Evolutionary conservation across 139 green algal genomes (phyloP), one percentile per base, ranked within the genome.

Genomic region (Pseudopediastrum boryanum): DNA sequence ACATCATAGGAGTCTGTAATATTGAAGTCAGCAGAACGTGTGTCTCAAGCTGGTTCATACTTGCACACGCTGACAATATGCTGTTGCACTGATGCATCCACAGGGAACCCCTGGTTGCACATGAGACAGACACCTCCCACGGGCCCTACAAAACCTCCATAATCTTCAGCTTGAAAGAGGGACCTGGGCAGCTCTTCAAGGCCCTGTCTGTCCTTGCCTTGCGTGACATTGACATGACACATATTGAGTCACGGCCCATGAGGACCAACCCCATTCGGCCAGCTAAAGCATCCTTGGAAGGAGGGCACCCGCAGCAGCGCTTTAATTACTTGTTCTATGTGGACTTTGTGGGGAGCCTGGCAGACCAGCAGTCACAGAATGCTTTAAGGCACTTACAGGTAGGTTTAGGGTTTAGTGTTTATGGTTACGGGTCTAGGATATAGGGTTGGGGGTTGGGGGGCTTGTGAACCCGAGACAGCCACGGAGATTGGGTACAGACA

Each of bases 251-350:
- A 7, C 82, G 96, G 21, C 95, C 96, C 25, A 88, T 98, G 87
- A 82, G 91, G 3, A 89, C n/a, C 33, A 81, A 93, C 71, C 92
- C 94, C 25, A 79, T 97, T 25, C 65, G 91, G 31, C 29, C 67
- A 7, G 56, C 70, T 13, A 79, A 82, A 36, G 42, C 58, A 35
- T 27, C 52, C 21, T 8, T 44, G 2, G 67, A 54, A 43, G 48
- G 35, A 4, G 54, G 13, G 76, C 77, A 6, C 38, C 50, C 6
- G n/a, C n/a, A n/a, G n/a, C 80, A 87, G 74, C 86, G 85, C 71
- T 99, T 98, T 85, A 95, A 97, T 74, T 99, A 98, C 90, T 85
- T 99, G 0, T 99, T 99, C 88, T 98, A 98, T 79, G 86, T 98
- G 2, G 96, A 99, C 84, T 97, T 99, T 51, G 46, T 95, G 2